Evolutionary conservation across 176 grass and related monocot genomes (phyloP).

Genomic region (Areca catechu): DNA sequence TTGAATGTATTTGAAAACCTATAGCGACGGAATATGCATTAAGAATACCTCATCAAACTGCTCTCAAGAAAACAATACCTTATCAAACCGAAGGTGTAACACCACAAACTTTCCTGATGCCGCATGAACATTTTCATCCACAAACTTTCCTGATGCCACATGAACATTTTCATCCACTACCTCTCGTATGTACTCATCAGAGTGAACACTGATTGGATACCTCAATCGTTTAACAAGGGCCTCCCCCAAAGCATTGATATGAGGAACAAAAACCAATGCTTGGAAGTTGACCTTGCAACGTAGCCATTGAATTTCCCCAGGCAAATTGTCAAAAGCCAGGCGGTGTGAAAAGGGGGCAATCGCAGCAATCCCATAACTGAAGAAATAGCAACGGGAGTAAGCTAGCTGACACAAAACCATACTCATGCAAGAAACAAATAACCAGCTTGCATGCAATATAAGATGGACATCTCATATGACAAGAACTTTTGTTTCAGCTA

Average conservation of each 20-base stretch:
- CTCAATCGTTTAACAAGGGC: conserved; percentile 58
- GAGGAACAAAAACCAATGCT: conserved; percentile 68
- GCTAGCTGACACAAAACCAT: background rate
- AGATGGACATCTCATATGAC: too few relatives aligned
- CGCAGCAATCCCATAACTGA: conserved; percentile 82
- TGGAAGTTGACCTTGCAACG: conserved; percentile 89
- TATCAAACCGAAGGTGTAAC: conserved; percentile 93
- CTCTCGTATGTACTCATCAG: conserved; percentile 25
- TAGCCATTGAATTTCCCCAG: conserved; percentile 52
- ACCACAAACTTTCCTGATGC: conserved; percentile 53
- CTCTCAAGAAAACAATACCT: conserved; percentile 27
- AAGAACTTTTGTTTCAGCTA: too few relatives aligned
- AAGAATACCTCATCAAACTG: too few relatives aligned
- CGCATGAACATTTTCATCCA: conserved; percentile 21
- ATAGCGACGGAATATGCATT: too few relatives aligned
- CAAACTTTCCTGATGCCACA: conserved; percentile 42
- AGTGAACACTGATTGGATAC: conserved; percentile 21
- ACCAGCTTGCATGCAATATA: background rate
- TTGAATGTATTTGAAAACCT: too few relatives aligned
- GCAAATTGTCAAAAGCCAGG: conserved; percentile 76
- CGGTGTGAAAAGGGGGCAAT: conserved; percentile 89
- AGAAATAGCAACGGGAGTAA: conserved; percentile 26
- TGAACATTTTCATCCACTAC: conserved; percentile 20
- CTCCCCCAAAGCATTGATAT: conserved; percentile 64
- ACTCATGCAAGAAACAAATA: conserved; percentile 11